Percentiles rank a stretch among this genome's conserved stretches.
Evolutionary conservation across 768 basidiomycete species (phyloP).

Genomic region (Artomyces pyxidatus): DNA sequence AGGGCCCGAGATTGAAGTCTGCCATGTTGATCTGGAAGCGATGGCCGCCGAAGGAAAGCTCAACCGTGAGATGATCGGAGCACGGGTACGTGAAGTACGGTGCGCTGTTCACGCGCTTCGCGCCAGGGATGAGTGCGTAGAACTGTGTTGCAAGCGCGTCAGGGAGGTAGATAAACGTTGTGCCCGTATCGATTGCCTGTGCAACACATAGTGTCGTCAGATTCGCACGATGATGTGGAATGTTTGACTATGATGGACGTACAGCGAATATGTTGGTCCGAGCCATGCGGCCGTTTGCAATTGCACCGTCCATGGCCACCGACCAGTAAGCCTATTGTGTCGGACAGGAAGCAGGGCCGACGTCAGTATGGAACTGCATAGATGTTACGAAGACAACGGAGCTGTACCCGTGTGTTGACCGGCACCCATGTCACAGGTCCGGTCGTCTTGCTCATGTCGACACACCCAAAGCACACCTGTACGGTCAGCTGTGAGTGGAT

Average conservation of each 20-base stretch:
- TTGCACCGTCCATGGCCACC: slow-evolving; percentile 38
- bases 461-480: slow-evolving; percentile 37
- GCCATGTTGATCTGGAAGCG: slow-evolving; percentile 32
- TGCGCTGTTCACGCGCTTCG: slow-evolving; percentile 30
- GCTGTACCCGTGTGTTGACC: slow-evolving; percentile 26
- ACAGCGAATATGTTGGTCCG: slow-evolving; percentile 31
- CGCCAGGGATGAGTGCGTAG: slow-evolving; percentile 46
- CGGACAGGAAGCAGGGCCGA: not conserved
- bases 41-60: slow-evolving; percentile 37
- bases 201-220: slow-evolving; percentile 30
- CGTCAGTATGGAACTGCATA: not conserved
- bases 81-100: slow-evolving; percentile 52
- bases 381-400: not conserved
- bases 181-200: slow-evolving; percentile 61
- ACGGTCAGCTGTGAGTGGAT: too few species aligned
- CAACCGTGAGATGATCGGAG: slow-evolving; percentile 23
- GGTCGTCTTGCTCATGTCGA: slow-evolving; percentile 29
- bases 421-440: slow-evolving; percentile 31
- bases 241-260: too few species aligned
- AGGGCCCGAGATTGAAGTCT: slow-evolving; percentile 52
- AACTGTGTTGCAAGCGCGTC: slow-evolving; percentile 32
- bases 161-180: slow-evolving; percentile 56
- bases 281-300: slow-evolving; percentile 22
- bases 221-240: slow-evolving; percentile 22
- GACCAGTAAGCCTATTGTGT: slow-evolving; percentile 70